Evolutionary conservation across 1,284 basidiomycete genomes (phyloP), one percentile per base, ranked within the genome.

Genomic region (Lignosus rhinocerotis): DNA sequence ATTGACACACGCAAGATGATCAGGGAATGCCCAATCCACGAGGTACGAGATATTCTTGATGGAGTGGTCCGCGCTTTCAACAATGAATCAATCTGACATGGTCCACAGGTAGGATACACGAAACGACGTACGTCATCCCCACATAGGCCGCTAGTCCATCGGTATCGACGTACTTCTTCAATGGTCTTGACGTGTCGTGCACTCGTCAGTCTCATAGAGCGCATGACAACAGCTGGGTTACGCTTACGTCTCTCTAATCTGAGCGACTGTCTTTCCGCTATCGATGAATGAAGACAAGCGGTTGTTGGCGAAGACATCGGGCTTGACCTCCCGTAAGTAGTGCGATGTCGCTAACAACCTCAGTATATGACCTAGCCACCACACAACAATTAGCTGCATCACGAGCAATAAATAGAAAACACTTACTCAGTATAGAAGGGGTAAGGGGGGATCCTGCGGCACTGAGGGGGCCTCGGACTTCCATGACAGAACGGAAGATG

Each of bases 321-420:
- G 87, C 11, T 76, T 72, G 1, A 81, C 75, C 70, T 91, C 88
- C 38, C 78, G 76, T 32, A 88, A 74, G 55, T 88, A 78, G 67
- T 90, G 88, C 65, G 88, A 85, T 0, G 87, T 88, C 16, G 87
- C 85, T 21, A 91, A 78, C 16, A 90, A 75, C 33, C 88, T 84
- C 38, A 91, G 76, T 19, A 86, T 77, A 63, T 85, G 85, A 0
- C 84, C 86, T 87, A 49, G 19, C 25, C 25, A 25, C 25, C 25
- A 4, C 25, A 2, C 25, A 25, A 25, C 25, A 25, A 4, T 25
- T 25, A 25, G 25, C 25, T 25, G 2, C 25, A 4, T 4, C 2
- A 25, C 25, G 25, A 25, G 25, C 25, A 25, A 4, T 25, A 25
- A 25, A 25, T 2, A 25, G 25, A 25, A 25, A 25, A 25, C 4